Evolutionary conservation across 495 filamentous ascomycete species (phyloP), one percentile per base, ranked within the genome.

Genomic region (Podospora didyma): DNA sequence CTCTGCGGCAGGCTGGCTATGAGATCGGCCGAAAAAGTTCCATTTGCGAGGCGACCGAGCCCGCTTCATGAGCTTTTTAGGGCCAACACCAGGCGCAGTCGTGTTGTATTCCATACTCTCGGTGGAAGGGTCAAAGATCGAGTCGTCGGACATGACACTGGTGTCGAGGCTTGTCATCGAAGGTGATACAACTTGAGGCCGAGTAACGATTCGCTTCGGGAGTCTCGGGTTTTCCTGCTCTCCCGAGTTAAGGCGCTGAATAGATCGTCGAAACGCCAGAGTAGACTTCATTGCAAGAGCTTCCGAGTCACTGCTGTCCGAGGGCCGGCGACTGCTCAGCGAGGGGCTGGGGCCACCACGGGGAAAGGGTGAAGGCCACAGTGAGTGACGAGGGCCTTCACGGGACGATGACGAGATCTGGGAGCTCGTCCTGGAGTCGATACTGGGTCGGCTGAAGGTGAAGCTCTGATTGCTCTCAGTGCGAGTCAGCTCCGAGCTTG

Each of bases 21-120:
- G 82, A 1, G 83, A 83, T 58, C 86, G 81, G 54, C 90, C 85
- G 61, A 95, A 96, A 58, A 96, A 82, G 62, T 89, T 92, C 90
- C 90, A 96, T 62, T 85, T 88, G 53, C 80, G 74, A 31, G 82
- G 78, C 61, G 80, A 76, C 72, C 84, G 72, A 67, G 82, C 63
- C 73, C 80, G 65, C 75, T 89, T 76, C 67, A 81, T 69, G 24
- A 80, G 67, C 59, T 79, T 82, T 65, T 76, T 81, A n/a, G 76
- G 64, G 20, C 59, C 68, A 10, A 62, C 49, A 28, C 17, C 14
- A 22, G 49, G 23, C 10, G 57, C 44, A 5, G 59, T 39, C 2
- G 23, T 39, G 19, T 63, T 60, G 10, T 48, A 19, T 12, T 57
- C 63, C 10, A 50, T 54, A 22, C 49, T 63, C 28, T 66, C 67